phyloP scores from a whole-genome alignment of 805 yeast genomes.

The Tetrapisispora arboricola region DNA sequence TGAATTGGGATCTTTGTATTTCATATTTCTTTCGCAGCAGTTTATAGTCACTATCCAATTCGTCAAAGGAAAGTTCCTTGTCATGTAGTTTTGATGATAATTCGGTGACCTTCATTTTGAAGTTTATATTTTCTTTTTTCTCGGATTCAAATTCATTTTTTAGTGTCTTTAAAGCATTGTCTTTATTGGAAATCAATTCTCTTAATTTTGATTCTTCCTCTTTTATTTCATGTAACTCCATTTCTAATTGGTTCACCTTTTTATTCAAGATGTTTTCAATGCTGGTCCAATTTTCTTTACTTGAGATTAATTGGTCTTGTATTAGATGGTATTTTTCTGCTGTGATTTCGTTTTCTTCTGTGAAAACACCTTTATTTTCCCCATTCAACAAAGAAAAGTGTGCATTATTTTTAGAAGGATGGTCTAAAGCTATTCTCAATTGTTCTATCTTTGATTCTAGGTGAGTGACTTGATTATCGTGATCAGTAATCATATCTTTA shows the following conservation, averaged over 20 bases:
- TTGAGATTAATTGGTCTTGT: conserved; percentile 62
- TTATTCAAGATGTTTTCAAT: conserved; percentile 57
- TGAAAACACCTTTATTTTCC: background rate
- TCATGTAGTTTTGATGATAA: conserved; percentile 14
- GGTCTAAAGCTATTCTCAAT: conserved; percentile 53
- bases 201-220: conserved; percentile 17
- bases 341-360: background rate
- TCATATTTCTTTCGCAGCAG: conserved; percentile 19
- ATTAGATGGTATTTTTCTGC: conserved; percentile 32
- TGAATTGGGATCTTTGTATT: conserved; percentile 19
- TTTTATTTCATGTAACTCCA: conserved; percentile 34
- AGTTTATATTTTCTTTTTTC: conserved; percentile 1
- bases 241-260: conserved; percentile 37
- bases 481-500: conserved; percentile 24
- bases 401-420: conserved; percentile 3
- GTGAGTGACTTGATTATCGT: conserved; percentile 38
- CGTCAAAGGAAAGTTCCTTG: conserved; percentile 1
- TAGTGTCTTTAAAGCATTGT: conserved; percentile 8
- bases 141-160: conserved; percentile 4
- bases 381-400: background rate
- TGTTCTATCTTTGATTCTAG: conserved; percentile 65
- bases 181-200: background rate
- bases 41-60: conserved; percentile 22
- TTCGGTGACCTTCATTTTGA: background rate
- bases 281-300: conserved; percentile 73